Conservation (phyloP, 495 filamentous ascomycete species). For the Penicillium chermesinum region DNA sequence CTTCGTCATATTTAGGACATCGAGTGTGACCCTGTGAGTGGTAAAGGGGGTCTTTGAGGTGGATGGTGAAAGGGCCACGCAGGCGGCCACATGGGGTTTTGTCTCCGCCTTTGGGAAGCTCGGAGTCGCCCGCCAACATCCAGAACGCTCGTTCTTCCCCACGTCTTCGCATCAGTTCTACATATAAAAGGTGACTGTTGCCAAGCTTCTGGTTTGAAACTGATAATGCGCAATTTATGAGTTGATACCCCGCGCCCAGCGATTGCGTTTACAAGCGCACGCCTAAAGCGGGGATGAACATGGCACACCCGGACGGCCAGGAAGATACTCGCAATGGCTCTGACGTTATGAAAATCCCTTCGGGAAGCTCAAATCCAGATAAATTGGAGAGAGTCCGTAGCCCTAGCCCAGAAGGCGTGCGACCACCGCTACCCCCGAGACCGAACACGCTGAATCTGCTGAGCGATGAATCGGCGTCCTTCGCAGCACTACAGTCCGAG, state of each 20-base stretch:
- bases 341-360: conserved; percentile 5
- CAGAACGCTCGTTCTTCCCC: neutral
- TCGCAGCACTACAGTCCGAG: conserved; percentile 57
- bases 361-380: conserved; percentile 2
- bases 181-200: neutral
- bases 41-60: conserved; percentile 12
- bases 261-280: conserved; percentile 21
- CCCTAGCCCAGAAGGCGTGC: conserved; percentile 34
- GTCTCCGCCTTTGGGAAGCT: conserved; percentile 24
- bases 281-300: conserved; percentile 24
- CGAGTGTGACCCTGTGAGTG: conserved; percentile 11
- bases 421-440: conserved; percentile 67
- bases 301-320: conserved; percentile 8
- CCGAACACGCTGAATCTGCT: conserved; percentile 45
- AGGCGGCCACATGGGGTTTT: conserved; percentile 27
- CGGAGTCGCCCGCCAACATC: conserved; percentile 8
- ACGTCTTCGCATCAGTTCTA: neutral
- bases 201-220: neutral
- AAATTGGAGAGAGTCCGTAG: conserved; percentile 17
- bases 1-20: conserved; percentile 40
- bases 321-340: conserved; percentile 12
- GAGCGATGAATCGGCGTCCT: conserved; percentile 33
- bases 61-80: conserved; percentile 24
- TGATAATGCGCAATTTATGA: conserved; percentile 15
- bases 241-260: conserved; percentile 17